phyloP scores from a whole-genome alignment of 129 eudicot genomes.

The Erigeron canadensis region DNA sequence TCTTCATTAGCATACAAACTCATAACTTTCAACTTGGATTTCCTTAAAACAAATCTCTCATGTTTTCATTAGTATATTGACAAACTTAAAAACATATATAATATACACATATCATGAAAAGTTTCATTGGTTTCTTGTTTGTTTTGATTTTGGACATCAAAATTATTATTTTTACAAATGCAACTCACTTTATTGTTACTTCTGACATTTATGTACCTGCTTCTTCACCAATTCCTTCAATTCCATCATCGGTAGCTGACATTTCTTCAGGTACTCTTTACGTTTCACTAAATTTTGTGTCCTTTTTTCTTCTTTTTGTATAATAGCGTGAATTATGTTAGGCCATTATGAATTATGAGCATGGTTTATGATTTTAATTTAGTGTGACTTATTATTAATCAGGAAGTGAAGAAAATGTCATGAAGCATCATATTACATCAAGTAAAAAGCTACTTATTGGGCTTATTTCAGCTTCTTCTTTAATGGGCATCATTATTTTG shows the following conservation, averaged over 20 bases:
- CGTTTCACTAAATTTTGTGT: not conserved
- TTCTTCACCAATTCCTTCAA: conserved; percentile 41
- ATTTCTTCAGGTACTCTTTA: conserved; percentile 51
- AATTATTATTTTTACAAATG: conserved; percentile 31
- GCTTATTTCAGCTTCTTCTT: conserved; percentile 42
- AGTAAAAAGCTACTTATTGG: conserved; percentile 44
- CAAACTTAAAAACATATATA: not conserved
- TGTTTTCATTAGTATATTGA: conserved; percentile 21
- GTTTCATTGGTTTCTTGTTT: conserved; percentile 23
- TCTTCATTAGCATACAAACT: conserved; percentile 36
- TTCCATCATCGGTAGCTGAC: conserved; percentile 44
- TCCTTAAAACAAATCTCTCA: conserved; percentile 34
- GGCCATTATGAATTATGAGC: not conserved
- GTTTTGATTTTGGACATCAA: conserved; percentile 30
- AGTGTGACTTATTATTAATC: not conserved
- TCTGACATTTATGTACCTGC: conserved; percentile 25
- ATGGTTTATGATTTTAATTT: not conserved
- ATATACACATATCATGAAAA: conserved; percentile 6
- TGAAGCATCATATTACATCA: conserved; percentile 30
- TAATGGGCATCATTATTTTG: conserved; percentile 41
- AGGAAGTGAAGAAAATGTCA: conserved; percentile 31
- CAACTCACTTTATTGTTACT: conserved; percentile 14
- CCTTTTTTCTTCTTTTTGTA: too few relatives aligned
- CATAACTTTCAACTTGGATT: conserved; percentile 27
- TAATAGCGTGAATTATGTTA: too few relatives aligned